Base-by-base conservation (phyloP, 768 basidiomycete genomes). In the Rhodotorula graminis region DNA sequence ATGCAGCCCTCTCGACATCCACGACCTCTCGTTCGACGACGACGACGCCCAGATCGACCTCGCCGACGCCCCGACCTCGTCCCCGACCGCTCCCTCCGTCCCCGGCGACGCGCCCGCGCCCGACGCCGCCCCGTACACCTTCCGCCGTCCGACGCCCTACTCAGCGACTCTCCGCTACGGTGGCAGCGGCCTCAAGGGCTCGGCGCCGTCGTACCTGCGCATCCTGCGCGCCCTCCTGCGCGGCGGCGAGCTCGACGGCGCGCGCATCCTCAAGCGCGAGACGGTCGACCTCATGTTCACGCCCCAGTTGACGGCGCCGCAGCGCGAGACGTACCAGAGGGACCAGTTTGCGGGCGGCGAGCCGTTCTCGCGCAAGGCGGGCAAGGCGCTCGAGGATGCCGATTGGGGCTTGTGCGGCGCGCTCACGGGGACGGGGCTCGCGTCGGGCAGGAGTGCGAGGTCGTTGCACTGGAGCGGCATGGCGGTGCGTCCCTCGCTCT, bases 171-270 rank as follows among this genome's bases (percentile, higher is more conserved):
- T 74, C 64, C 15, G 67, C 64, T 52, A 68, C 56, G 59, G 77
- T 70, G 55, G 72, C 58, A 40, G 70, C 2, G 80, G 80, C 9
- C 70, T 80, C 21, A 77, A 67, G 42, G 80, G 80, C 27, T 77
- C 78, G 0, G 56, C 77, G 0, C 52, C 60, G 7, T 79, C 79
- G 46, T 80, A 77, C 64, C 73, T 80, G 50, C 65, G 53, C 2
- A 64, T 80, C 63, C 57, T 80, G 3, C 74, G 78, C 23, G 75
- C 71, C 47, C 46, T 82, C n/a, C 72, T 80, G 2, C 69, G 53
- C 29, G 65, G 61, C 31, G 71, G 71, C 2, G 53, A 15, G 21
- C 59, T 67, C 31, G 66, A 67, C 9, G 65, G 29, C 40, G 2
- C 44, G 14, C 53, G 56, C 9, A 65, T 75, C 50, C 65, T 75